Percentiles rank a stretch among this genome's conserved stretches.
These are phyloP conservation scores for Apiospora hydei DNA, from an alignment of 2,329 filamentous ascomycete species.

Conservation along the genomic window DNA sequence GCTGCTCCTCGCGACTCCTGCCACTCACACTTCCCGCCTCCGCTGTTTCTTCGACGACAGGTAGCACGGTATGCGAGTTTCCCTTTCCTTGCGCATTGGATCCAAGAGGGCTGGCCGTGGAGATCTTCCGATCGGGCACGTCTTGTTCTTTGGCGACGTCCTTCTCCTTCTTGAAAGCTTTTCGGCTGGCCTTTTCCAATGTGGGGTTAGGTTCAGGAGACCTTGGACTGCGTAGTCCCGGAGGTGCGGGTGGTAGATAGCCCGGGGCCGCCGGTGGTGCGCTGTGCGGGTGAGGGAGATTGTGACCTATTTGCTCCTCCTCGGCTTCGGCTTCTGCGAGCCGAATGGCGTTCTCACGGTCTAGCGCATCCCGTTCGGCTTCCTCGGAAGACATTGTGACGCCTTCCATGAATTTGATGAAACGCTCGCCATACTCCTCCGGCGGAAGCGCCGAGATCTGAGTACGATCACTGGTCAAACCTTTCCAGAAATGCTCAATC, in stretches of 20 bases:
- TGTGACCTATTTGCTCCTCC: constrained; percentile 38
- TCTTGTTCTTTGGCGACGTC: constrained; percentile 41
- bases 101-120: constrained; percentile 36
- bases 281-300: constrained; percentile 26
- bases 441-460: constrained; percentile 95
- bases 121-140: constrained; percentile 42
- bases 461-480: constrained; percentile 79
- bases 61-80: constrained; percentile 59
- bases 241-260: constrained; percentile 42
- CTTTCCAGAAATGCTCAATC: constrained; percentile 96
- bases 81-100: constrained; percentile 36
- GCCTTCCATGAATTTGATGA: constrained; percentile 88
- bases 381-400: constrained; percentile 92
- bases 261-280: constrained; percentile 37
- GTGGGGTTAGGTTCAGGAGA: constrained; percentile 42
- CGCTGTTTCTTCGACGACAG: constrained; percentile 89
- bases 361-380: constrained; percentile 69
- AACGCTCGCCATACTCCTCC: constrained; percentile 89
- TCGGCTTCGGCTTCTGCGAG: constrained; percentile 42
- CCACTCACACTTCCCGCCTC: constrained; percentile 75
- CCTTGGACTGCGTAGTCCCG: constrained; percentile 40
- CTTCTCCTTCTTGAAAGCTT: constrained; percentile 40
- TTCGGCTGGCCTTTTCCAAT: constrained; percentile 40
- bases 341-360: constrained; percentile 62
- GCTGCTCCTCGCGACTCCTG: constrained; percentile 59